A percentile compares a stretch with the other conserved stretches of the same genome.
Evolutionary conservation across 1,284 basidiomycete species (phyloP).

Genomic region (Hemileia vastatrix): DNA sequence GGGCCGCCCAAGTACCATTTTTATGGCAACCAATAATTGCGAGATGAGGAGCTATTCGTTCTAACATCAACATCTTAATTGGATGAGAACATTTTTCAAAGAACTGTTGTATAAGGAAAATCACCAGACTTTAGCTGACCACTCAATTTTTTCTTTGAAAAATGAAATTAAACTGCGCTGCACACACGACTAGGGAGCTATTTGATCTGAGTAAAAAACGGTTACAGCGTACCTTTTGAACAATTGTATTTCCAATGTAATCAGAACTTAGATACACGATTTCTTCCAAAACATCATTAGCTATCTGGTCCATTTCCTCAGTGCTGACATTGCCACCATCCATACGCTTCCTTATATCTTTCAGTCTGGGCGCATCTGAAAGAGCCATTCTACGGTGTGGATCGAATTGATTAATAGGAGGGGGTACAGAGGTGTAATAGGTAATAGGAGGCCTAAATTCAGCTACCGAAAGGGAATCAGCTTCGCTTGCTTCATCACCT

Average conservation of each 20-base stretch:
- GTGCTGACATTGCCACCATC: slow-evolving; percentile 67
- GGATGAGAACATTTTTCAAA: slow-evolving; percentile 76
- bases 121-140: too few species aligned
- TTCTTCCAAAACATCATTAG: slow-evolving; percentile 74
- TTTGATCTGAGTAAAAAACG: neutral
- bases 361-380: slow-evolving; percentile 84
- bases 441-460: slow-evolving; percentile 76
- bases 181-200: too few species aligned
- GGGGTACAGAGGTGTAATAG: slow-evolving; percentile 85
- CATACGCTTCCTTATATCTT: slow-evolving; percentile 83
- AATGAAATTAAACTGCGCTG: neutral
- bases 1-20: slow-evolving; percentile 99
- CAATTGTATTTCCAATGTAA: slow-evolving; percentile 95
- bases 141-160: too few species aligned
- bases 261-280: slow-evolving; percentile 81
- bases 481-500: slow-evolving; percentile 5
- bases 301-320: slow-evolving; percentile 81
- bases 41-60: slow-evolving; percentile 83
- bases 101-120: slow-evolving; percentile 76
- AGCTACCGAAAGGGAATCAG: slow-evolving; percentile 36
- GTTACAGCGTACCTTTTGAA: slow-evolving; percentile 32
- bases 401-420: slow-evolving; percentile 48
- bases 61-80: slow-evolving; percentile 78
- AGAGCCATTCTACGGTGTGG: slow-evolving; percentile 48
- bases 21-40: slow-evolving; percentile 99